Conservation (phyloP, 257 asterid species). For the Datura wrightii region DNA sequence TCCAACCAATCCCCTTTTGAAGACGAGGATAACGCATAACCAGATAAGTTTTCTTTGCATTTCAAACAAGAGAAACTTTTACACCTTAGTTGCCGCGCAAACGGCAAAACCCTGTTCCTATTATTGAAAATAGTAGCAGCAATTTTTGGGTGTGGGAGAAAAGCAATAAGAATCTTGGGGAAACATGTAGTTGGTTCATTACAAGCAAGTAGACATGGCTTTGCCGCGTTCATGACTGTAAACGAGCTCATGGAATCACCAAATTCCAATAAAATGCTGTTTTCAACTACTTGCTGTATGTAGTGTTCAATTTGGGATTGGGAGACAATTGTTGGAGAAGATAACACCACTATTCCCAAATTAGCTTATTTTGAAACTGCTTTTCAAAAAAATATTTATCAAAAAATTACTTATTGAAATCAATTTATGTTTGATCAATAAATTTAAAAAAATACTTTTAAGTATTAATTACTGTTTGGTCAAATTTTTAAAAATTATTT, state of each 20-base stretch:
- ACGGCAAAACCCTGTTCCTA: conserved; percentile 40
- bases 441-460: no score
- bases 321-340: no score
- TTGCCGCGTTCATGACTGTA: neutral
- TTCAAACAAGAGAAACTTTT: conserved; percentile 34
- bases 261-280: neutral
- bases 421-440: no score
- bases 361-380: no score
- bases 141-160: conserved; percentile 24
- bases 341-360: no score
- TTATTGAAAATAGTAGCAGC: conserved; percentile 28
- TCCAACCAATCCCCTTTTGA: conserved; percentile 48
- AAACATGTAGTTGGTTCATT: neutral
- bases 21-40: conserved; percentile 50
- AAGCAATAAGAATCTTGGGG: conserved; percentile 35
- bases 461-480: no score
- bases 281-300: no score
- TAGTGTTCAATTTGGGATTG: no score
- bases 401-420: no score
- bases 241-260: conserved; percentile 4
- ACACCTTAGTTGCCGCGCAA: neutral
- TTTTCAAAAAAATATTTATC: no score
- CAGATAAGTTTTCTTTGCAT: conserved; percentile 38
- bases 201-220: conserved; percentile 24
- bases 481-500: no score